Percentiles rank a stretch among this genome's conserved stretches.
phyloP scores from a whole-genome alignment of 2,329 filamentous ascomycete species.

The Penicillium concentricum region DNA sequence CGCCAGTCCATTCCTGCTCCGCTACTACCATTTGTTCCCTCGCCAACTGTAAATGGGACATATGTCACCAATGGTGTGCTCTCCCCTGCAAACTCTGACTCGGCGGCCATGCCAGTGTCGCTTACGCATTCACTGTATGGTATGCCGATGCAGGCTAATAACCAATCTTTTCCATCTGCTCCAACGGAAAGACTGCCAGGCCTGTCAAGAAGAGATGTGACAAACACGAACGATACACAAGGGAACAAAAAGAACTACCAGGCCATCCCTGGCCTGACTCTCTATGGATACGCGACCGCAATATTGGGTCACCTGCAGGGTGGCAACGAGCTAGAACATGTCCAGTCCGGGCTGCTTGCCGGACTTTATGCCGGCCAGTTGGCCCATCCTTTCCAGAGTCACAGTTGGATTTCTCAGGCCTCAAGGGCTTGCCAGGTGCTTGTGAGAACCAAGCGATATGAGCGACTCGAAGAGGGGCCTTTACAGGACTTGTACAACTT shows the following conservation, averaged over 20 bases:
- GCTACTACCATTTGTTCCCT: slow-evolving; percentile 1
- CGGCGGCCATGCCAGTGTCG: slow-evolving; percentile 21
- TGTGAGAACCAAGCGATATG: slow-evolving; percentile 58
- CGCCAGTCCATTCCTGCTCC: slow-evolving; percentile 30
- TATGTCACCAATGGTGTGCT: slow-evolving; percentile 22
- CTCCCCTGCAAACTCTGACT: slow-evolving; percentile 29
- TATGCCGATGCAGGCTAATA: slow-evolving; percentile 6
- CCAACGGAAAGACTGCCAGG: slow-evolving; percentile 7
- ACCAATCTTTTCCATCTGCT: slow-evolving; percentile 22
- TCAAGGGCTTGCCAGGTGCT: slow-evolving; percentile 66
- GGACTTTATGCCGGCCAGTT: slow-evolving; percentile 88
- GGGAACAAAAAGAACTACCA: slow-evolving; percentile 66
- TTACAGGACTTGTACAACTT: slow-evolving; percentile 65
- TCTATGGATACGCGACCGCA: slow-evolving; percentile 81
- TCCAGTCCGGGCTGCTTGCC: slow-evolving; percentile 80
- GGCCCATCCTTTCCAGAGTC: slow-evolving; percentile 82
- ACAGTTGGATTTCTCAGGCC: slow-evolving; percentile 64
- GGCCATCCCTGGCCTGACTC: slow-evolving; percentile 82
- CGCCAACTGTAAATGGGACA: neutral
- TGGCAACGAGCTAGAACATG: slow-evolving; percentile 75
- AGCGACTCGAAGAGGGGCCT: slow-evolving; percentile 28
- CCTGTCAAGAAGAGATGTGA: slow-evolving; percentile 12
- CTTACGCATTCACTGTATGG: slow-evolving; percentile 25
- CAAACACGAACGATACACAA: slow-evolving; percentile 16
- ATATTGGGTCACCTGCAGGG: slow-evolving; percentile 81